Evolutionary conservation across 495 filamentous ascomycete species (phyloP).

Genomic region (Podospora bellae-mahoneyi): DNA sequence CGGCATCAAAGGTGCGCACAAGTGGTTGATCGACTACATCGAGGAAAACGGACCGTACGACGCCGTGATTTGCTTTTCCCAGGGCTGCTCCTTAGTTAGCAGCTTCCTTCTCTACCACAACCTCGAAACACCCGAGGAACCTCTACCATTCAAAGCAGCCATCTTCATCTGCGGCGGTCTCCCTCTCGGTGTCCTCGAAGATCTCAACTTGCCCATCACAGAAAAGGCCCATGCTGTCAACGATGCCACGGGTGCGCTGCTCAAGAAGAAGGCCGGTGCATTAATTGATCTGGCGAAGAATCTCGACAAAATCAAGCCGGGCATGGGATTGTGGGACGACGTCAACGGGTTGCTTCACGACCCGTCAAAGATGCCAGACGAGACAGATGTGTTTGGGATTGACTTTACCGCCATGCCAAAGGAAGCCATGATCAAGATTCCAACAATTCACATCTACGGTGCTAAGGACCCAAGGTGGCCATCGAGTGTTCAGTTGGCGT

Average conservation of each 20-base stretch:
- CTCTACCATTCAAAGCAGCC: slow-evolving; percentile 55
- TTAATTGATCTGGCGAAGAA: slow-evolving; percentile 30
- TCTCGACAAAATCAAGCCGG: slow-evolving; percentile 26
- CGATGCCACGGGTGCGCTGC: slow-evolving; percentile 27
- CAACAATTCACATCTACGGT: slow-evolving; percentile 62
- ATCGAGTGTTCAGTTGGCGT: slow-evolving; percentile 52
- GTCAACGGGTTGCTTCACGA: slow-evolving; percentile 34
- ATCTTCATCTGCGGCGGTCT: slow-evolving; percentile 59
- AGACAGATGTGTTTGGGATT: slow-evolving; percentile 47
- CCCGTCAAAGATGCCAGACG: slow-evolving; percentile 20
- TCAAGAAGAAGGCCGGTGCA: slow-evolving; percentile 31
- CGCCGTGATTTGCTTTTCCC: slow-evolving; percentile 57
- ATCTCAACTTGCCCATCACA: slow-evolving; percentile 50
- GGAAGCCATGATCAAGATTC: slow-evolving; percentile 48
- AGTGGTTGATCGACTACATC: slow-evolving; percentile 49
- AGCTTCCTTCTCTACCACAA: slow-evolving; percentile 44
- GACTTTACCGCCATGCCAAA: slow-evolving; percentile 46
- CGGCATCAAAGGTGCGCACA: slow-evolving; percentile 39
- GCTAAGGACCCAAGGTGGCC: slow-evolving; percentile 56
- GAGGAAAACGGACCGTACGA: slow-evolving; percentile 57
- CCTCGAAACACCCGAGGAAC: slow-evolving; percentile 28
- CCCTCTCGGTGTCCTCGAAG: slow-evolving; percentile 46
- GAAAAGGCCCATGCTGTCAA: slow-evolving; percentile 41
- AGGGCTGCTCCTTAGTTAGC: slow-evolving; percentile 54
- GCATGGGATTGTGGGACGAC: slow-evolving; percentile 31